Conservation (phyloP, 495 filamentous ascomycete genomes). For the Penicillium egyptiacum region DNA sequence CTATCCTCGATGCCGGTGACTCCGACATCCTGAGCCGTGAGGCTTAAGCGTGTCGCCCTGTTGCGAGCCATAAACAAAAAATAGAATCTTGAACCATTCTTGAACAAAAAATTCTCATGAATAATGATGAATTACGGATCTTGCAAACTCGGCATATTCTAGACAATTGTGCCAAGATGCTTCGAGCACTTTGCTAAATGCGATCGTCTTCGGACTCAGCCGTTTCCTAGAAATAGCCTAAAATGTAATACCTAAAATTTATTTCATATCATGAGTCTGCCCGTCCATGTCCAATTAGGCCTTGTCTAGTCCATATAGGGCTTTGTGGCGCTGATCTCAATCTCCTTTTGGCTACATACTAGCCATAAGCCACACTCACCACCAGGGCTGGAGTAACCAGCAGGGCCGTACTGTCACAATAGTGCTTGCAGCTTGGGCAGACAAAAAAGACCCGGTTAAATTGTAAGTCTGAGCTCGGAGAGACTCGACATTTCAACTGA, state of each 20-base stretch:
- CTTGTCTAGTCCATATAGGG: not conserved
- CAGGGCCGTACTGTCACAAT: not conserved
- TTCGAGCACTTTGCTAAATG: not conserved
- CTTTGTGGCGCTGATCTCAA: not conserved
- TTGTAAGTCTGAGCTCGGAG: no score
- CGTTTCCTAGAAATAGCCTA: constrained; percentile 16
- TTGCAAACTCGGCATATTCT: not conserved
- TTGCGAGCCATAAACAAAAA: constrained; percentile 8
- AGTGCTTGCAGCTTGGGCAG: no score
- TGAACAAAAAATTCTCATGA: constrained; percentile 6
- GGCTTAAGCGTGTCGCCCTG: constrained; percentile 18
- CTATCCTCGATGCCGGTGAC: constrained; percentile 96
- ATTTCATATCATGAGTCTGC: constrained; percentile 2
- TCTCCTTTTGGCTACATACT: not conserved
- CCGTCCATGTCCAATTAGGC: not conserved
- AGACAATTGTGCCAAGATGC: not conserved
- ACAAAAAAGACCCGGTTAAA: no score
- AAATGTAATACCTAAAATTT: constrained; percentile 10
- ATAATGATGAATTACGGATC: constrained; percentile 19
- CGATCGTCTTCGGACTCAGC: not conserved
- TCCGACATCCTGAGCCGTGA: constrained; percentile 75
- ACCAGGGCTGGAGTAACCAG: not conserved
- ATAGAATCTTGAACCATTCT: constrained; percentile 15
- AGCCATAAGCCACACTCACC: not conserved
- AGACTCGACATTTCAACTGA: no score